phyloP scores from a whole-genome alignment of 768 basidiomycete genomes.

The Trametes maxima region DNA sequence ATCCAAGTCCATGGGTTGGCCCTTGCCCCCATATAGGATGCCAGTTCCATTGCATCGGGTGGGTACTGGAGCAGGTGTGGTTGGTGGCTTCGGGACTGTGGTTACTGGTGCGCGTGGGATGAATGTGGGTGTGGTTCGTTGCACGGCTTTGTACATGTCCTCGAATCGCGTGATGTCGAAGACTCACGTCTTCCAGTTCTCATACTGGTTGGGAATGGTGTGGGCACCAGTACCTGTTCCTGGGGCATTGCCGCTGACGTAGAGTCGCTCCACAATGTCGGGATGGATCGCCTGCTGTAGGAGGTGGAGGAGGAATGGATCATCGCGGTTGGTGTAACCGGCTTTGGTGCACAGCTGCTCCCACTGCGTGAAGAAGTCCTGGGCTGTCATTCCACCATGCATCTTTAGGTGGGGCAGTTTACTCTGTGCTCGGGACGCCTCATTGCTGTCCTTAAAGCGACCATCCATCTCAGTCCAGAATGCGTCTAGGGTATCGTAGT shows the following conservation, averaged over 20 bases:
- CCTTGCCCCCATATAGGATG: constrained; percentile 14
- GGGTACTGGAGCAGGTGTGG: neutral
- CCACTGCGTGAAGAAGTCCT: constrained; percentile 3
- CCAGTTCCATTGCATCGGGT: neutral
- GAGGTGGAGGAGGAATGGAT: no score
- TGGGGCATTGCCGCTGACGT: neutral
- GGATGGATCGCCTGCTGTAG: neutral
- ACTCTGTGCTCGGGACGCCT: neutral
- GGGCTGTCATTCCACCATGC: neutral
- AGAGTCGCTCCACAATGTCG: neutral
- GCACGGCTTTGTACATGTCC: neutral
- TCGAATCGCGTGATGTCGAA: neutral
- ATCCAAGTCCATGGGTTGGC: constrained; percentile 26
- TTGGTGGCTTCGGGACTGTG: neutral
- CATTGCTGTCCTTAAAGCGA: neutral
- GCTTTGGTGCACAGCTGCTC: neutral
- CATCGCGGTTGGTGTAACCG: no score
- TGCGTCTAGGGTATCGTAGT: neutral
- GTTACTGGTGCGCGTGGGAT: neutral
- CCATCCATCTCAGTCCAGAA: constrained; percentile 3
- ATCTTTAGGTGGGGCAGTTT: neutral
- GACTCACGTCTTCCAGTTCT: neutral
- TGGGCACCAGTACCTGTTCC: neutral
- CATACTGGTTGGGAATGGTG: neutral
- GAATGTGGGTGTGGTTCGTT: neutral